Evolutionary conservation across 495 filamentous ascomycete genomes (phyloP), one percentile per base, ranked within the genome.

Genomic region (Lasiosphaeriaceae sp.): DNA sequence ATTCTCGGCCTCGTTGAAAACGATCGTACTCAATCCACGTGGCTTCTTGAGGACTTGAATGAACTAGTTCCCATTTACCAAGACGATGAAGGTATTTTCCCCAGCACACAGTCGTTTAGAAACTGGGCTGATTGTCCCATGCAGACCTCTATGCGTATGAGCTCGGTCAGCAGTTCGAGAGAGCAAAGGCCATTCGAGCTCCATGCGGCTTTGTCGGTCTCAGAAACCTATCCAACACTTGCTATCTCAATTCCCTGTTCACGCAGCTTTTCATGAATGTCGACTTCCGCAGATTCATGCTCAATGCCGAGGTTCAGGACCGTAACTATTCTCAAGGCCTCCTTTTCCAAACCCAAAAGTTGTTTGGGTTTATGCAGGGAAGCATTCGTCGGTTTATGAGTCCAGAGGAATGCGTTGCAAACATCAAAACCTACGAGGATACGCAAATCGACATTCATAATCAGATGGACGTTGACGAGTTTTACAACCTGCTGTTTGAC

Each of bases 391-490:
- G 87, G 61, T 84, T 74, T 43, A 81, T 90, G 17, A 89, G 92
- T 55, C 88, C 94, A 0, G 74, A 80, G 39, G 81, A 81, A 0
- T 84, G 94, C 48, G 90, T 93, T 24, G 77, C 78, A 20, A 83
- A 81, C 34, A 88, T 97, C 63, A 84, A 82, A 52, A 94, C 89
- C 0, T 93, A 94, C 61, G 92, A 96, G 24, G 88, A 91, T 47
- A 77, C 85, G 17, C 77, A 81, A n/a, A 92, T 97, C 49, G 92
- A 97, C 71, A 85, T 93, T 23, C 84, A 83, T 19, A 80, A 89
- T 41, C 95, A 97, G 66, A 97, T 97, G 90, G 94, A 99, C 66
- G 95, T 96, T 14, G 95, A 97, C 60, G 92, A 96, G 65, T 99
- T 97, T 68, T 97, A 94, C 73, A 96, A 94, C 63, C 78, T 95